Base-by-base conservation (phyloP, 192 early-diverging fungal species). In the Backusella psychrophila region DNA sequence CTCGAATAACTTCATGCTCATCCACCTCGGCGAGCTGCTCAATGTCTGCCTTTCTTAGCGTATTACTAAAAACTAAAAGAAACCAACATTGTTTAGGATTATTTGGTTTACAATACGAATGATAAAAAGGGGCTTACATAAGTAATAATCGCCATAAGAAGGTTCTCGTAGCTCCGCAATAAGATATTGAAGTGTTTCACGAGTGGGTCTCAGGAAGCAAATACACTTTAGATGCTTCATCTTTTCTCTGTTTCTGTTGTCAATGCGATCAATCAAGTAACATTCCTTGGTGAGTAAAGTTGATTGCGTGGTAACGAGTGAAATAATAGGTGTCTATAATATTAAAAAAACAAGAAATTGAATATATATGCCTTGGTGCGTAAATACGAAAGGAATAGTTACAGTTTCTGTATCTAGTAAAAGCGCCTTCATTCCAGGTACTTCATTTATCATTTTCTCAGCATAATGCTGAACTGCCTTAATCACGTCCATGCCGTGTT, bases 141-240 rank as follows among this genome's bases (percentile, higher is more conserved):
- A 88, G 78, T 97, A 97, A 80, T 99, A 99, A 77, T 97, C 96
- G 66, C 95, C 95, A 85, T 98, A 99, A 44, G 91, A 89, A 6
- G 98, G 98, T 26, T 93, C 93, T 59, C 93, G 81, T 33, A 99
- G 87, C 84, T 99, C 98, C 69, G 96, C 94, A 17, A 96, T 87
- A 69, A 99, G 80, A 33, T 87, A 90, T 80, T 95, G 95, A 26
- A 99, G 85, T 4, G 94, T 94, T 49, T 95, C 91, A 8, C 87
- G 83, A 0, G 96, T 94, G 0, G 97, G 96, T 56, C 98, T 79
- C 15, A 95, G 77, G 83, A 99, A 99, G 77, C 93, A 95, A 39
- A 99, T 85, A 75, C 97, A 99, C 80, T 97, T 97, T 44, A 99
- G 77, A 81, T 99, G 98, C 36, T 90, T 90, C 94, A 99, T 96